Evolutionary conservation across 2,329 filamentous ascomycete species (phyloP).

Genomic region (Metarhizium brunneum): DNA sequence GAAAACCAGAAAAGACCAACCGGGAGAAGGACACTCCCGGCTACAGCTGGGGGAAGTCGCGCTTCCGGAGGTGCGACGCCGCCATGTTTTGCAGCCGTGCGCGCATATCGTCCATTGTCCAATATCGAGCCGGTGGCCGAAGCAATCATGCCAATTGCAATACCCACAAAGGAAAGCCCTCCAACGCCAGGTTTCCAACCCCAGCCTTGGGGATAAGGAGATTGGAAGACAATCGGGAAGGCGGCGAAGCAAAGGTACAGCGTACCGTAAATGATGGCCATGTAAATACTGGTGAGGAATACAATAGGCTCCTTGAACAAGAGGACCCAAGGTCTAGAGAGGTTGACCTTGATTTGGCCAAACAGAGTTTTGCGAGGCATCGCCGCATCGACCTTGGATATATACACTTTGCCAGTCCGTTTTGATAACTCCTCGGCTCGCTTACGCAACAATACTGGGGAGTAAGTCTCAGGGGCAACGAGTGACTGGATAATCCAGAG

Average conservation of each 20-base stretch:
- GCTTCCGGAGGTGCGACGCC: conserved; percentile 55
- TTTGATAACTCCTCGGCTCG: conserved; percentile 41
- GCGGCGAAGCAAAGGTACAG: conserved; percentile 46
- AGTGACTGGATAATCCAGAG: conserved; percentile 45
- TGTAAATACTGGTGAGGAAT: conserved; percentile 52
- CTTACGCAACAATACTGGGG: conserved; percentile 44
- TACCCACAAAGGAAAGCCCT: conserved; percentile 54
- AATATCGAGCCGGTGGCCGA: conserved; percentile 43
- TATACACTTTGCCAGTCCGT: conserved; percentile 45
- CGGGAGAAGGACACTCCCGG: conserved; percentile 50
- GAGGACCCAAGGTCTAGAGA: conserved; percentile 55
- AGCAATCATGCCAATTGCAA: conserved; percentile 53
- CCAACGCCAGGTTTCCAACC: conserved; percentile 51
- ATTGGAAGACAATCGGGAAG: conserved; percentile 54
- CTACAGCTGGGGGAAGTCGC: conserved; percentile 48
- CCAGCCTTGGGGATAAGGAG: conserved; percentile 23
- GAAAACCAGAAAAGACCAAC: conserved; percentile 57
- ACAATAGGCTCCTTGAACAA: conserved; percentile 61
- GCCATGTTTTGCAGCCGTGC: conserved; percentile 32
- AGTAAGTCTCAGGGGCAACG: conserved; percentile 51
- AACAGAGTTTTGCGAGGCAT: conserved; percentile 32
- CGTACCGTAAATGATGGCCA: conserved; percentile 48
- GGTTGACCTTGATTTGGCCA: conserved; percentile 43
- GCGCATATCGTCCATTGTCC: conserved; percentile 45
- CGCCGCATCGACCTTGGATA: conserved; percentile 36